phyloP scores from a whole-genome alignment of 1,139 yeast genomes.

The Kodamaea sp. region DNA sequence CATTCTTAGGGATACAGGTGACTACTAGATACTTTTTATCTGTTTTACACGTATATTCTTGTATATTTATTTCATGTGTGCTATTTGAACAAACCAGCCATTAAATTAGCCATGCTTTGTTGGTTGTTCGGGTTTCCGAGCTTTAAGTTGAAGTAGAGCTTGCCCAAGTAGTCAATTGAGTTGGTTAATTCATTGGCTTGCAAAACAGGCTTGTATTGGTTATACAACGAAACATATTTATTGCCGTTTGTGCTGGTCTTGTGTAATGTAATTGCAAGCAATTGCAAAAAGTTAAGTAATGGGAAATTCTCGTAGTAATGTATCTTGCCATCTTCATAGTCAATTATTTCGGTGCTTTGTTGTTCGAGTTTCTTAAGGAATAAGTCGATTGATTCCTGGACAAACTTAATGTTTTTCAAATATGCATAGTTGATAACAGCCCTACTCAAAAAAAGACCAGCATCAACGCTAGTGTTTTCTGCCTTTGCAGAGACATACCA shows the following conservation, averaged over 20 bases:
- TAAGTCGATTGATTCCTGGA: slow-evolving; percentile 38
- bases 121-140: slow-evolving; percentile 56
- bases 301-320: slow-evolving; percentile 24
- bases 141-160: slow-evolving; percentile 36
- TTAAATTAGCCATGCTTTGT: slow-evolving; percentile 73
- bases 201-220: slow-evolving; percentile 33
- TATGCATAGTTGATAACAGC: slow-evolving; percentile 69
- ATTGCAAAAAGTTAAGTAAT: slow-evolving; percentile 65
- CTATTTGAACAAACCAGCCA: slow-evolving; percentile 70
- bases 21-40: slow-evolving; percentile 1
- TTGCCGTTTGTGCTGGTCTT: slow-evolving; percentile 48
- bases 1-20: slow-evolving; percentile 32
- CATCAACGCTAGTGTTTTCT: slow-evolving; percentile 41
- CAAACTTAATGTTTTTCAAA: slow-evolving; percentile 59
- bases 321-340: slow-evolving; percentile 16
- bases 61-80: neutral
- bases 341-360: slow-evolving; percentile 11
- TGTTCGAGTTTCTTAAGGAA: slow-evolving; percentile 33
- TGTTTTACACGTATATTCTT: neutral
- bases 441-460: slow-evolving; percentile 54
- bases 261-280: slow-evolving; percentile 60
- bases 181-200: slow-evolving; percentile 28
- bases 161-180: slow-evolving; percentile 49
- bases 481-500: slow-evolving; percentile 47
- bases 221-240: slow-evolving; percentile 53